Evolutionary conservation across 2,329 filamentous ascomycete species (phyloP).

Genomic region (Penicillium sp.): DNA sequence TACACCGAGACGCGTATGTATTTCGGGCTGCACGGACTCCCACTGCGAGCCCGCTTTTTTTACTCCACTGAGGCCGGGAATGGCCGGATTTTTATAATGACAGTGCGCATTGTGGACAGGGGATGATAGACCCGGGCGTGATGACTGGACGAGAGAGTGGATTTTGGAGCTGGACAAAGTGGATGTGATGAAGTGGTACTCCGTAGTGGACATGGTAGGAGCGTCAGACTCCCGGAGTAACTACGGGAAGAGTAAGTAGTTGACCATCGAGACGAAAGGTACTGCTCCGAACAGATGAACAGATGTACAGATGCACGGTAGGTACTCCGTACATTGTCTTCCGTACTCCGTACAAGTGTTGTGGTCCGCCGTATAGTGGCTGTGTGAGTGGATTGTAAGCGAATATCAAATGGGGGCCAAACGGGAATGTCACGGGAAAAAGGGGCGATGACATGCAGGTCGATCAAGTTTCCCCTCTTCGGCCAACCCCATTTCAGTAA

Average conservation of each 20-base stretch:
- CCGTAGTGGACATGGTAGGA: too few relatives aligned
- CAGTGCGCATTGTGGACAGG: background rate
- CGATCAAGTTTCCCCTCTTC: constrained; percentile 22
- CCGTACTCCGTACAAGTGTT: too few relatives aligned
- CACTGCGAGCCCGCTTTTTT: constrained; percentile 7
- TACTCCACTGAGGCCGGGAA: constrained; percentile 25
- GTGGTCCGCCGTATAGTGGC: too few relatives aligned
- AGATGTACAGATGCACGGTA: too few relatives aligned
- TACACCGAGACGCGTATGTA: constrained; percentile 37
- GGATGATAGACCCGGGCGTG: background rate
- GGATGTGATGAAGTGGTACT: background rate
- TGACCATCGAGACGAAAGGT: too few relatives aligned
- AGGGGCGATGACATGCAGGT: constrained; percentile 26
- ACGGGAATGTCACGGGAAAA: constrained; percentile 15
- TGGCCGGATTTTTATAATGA: constrained; percentile 16
- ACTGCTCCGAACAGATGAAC: too few relatives aligned
- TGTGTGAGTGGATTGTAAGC: too few relatives aligned
- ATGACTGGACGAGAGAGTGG: background rate
- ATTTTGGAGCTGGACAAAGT: background rate
- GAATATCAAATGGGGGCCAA: constrained; percentile 7
- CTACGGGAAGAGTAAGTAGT: too few relatives aligned
- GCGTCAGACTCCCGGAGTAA: too few relatives aligned
- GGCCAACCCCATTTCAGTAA: background rate
- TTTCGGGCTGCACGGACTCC: constrained; percentile 37
- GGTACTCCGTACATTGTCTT: too few relatives aligned